Percentiles rank a stretch among this genome's conserved stretches.
Evolutionary conservation across 805 yeast genomes (phyloP).

Genomic region (Blastobotrys attinorum): DNA sequence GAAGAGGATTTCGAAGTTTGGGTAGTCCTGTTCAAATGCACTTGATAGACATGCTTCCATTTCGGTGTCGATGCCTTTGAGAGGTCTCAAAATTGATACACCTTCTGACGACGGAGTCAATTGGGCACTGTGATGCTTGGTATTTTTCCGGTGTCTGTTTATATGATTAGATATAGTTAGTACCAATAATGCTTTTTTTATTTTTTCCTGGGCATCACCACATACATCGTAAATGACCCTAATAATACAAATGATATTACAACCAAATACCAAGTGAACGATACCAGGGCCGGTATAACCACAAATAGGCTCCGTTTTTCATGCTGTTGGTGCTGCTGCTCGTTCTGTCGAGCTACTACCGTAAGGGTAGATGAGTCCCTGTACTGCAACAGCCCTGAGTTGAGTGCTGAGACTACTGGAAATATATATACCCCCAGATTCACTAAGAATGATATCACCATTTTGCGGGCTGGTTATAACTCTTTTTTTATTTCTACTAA

Average conservation of each 20-base stretch:
- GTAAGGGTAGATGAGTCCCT: too few relatives aligned
- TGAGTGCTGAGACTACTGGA: too few relatives aligned
- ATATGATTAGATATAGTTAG: not conserved
- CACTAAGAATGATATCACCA: too few relatives aligned
- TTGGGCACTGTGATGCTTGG: not conserved
- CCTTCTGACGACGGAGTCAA: constrained; percentile 30
- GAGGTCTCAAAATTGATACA: constrained; percentile 73
- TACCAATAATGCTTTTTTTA: too few relatives aligned
- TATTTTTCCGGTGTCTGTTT: not conserved
- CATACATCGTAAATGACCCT: not conserved
- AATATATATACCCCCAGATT: too few relatives aligned
- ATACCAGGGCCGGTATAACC: too few relatives aligned
- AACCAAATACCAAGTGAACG: constrained; percentile 1
- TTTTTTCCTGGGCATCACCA: not conserved
- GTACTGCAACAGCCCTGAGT: too few relatives aligned
- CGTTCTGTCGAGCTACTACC: too few relatives aligned
- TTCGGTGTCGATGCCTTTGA: constrained; percentile 78
- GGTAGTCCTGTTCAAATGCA: constrained; percentile 62
- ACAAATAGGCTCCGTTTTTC: too few relatives aligned
- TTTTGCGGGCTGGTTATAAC: too few relatives aligned
- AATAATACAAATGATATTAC: not conserved
- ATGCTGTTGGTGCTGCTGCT: too few relatives aligned
- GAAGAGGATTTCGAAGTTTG: constrained; percentile 63
- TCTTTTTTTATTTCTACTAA: too few relatives aligned
- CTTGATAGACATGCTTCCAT: constrained; percentile 59